Percentiles rank a stretch among this genome's conserved stretches.
These are phyloP conservation scores for Myrmaecium sp. DNA, from an alignment of 2,329 filamentous ascomycete species.

Conservation along the genomic window DNA sequence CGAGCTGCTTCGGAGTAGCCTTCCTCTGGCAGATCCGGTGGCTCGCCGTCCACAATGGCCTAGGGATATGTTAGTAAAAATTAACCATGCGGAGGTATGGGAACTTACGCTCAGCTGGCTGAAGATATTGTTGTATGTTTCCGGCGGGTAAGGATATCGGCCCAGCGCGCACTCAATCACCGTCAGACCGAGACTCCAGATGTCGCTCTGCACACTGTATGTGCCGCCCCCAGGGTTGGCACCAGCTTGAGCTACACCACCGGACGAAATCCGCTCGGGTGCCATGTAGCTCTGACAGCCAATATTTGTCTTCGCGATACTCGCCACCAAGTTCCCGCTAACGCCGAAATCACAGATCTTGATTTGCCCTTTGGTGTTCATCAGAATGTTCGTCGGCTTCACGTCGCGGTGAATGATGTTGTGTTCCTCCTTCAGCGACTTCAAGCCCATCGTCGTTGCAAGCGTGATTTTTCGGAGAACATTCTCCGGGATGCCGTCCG, in stretches of 20 bases:
- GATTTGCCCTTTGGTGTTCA: constrained; percentile 77
- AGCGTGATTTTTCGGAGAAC: constrained; percentile 82
- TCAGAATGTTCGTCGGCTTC: constrained; percentile 95
- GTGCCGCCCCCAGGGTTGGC: constrained; percentile 58
- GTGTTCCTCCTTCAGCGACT: constrained; percentile 88
- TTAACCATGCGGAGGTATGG: constrained; percentile 1
- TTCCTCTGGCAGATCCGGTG: constrained; percentile 65
- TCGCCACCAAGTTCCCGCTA: constrained; percentile 87
- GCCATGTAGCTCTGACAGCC: constrained; percentile 99
- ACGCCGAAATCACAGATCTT: constrained; percentile 99
- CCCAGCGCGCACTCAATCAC: constrained; percentile 95
- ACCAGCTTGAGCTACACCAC: constrained; percentile 56
- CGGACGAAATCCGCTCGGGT: constrained; percentile 82
- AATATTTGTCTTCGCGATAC: constrained; percentile 97
- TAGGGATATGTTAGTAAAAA: constrained; percentile 23
- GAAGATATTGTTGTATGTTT: constrained; percentile 97
- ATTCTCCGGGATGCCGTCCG: constrained; percentile 73
- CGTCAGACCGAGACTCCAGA: constrained; percentile 88
- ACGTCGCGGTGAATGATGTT: constrained; percentile 99
- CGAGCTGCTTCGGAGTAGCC: constrained; percentile 65
- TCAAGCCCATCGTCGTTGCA: constrained; percentile 78
- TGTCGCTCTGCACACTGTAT: constrained; percentile 94
- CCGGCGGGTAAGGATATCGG: constrained; percentile 87
- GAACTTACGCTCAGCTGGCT: constrained; percentile 80
- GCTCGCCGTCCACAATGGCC: constrained; percentile 97